Base-by-base conservation (phyloP, 1,139 yeast species). In the Debaryomycetaceae sp. region DNA sequence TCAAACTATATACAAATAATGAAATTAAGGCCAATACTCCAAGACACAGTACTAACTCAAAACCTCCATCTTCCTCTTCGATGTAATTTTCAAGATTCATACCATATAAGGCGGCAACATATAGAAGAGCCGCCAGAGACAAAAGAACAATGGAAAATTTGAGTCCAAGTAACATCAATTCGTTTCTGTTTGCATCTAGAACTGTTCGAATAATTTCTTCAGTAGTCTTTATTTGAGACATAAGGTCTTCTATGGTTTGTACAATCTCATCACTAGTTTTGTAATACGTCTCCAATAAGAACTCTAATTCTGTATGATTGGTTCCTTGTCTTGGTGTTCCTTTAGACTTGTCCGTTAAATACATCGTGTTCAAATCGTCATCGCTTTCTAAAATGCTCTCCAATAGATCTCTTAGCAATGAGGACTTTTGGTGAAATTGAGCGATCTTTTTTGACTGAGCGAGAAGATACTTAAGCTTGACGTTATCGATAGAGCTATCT, bases 161-260 rank as follows among this genome's bases (percentile, higher is more conserved):
- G 48, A 74, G 59, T 0, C 78, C 76, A 36, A 74, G 56, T 36
- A 74, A 57, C 79, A 74, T 74, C 47, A 74, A 62, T 49, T 74
- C 78, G 49, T 74, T 74, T 54, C 79, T 58, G 51, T 74, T 74
- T 3, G 78, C 68, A 47, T 74, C 79, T 47, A 74, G 57, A 14
- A 73, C 74, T 42, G 73, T 70, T 45, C 70, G 70, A 36, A 74
- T 73, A 47, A 74, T 72, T 49, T 74, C 79, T 49, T 74, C 78
- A 5, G 76, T 71, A 9, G 78, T 72, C 49, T 63, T 70, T 35
- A 75, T 72, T 52, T 74, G 78, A 1, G 72, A 61, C 39, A 61
- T 57, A 42, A 73, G 56, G 48, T 70, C 70, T 42, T 69, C 70
- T 7, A 68, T 71, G 4, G 75, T 72, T 53, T 74, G 79, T 3